Evolutionary conservation across 495 filamentous ascomycete genomes (phyloP).

Genomic region (Geoglossum glabrum): DNA sequence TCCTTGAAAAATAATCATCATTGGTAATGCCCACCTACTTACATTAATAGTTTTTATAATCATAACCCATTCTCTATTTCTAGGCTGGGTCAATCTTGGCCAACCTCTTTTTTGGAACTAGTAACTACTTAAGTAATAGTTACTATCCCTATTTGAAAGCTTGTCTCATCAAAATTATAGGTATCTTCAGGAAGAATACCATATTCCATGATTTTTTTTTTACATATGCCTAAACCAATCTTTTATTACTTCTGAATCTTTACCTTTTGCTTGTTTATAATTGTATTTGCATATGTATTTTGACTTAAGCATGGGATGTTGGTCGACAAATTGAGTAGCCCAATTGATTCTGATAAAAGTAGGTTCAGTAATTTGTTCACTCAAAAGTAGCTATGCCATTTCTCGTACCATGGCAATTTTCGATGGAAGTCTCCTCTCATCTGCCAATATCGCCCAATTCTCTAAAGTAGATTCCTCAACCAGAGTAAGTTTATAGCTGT

Average conservation of each 20-base stretch:
- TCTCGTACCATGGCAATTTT: neutral
- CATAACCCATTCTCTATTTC: slow-evolving; percentile 3
- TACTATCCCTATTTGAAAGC: slow-evolving; percentile 7
- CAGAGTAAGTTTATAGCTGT: neutral
- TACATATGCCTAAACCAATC: slow-evolving; percentile 3
- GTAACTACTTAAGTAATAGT: slow-evolving; percentile 2
- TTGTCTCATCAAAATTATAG: slow-evolving; percentile 9
- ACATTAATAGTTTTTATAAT: neutral
- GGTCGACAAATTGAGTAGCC: neutral
- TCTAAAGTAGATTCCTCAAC: neutral
- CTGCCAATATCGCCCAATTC: neutral
- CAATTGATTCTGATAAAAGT: neutral
- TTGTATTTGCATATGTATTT: slow-evolving; percentile 6
- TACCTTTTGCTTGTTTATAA: slow-evolving; percentile 2
- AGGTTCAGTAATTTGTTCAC: neutral
- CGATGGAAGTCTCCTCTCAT: slow-evolving; percentile 1
- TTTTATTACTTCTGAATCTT: slow-evolving; percentile 5
- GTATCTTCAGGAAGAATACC: slow-evolving; percentile 5
- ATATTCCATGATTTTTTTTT: slow-evolving; percentile 1
- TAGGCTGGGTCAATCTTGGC: neutral
- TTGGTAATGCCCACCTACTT: neutral
- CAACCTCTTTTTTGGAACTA: neutral
- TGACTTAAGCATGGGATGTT: neutral
- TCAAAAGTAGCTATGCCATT: neutral
- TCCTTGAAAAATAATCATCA: neutral